A percentile compares a stretch with the other conserved stretches of the same genome.
Evolutionary conservation across 2,329 filamentous ascomycete genomes (phyloP).

Genomic region (Dactylellina parvicollis): DNA sequence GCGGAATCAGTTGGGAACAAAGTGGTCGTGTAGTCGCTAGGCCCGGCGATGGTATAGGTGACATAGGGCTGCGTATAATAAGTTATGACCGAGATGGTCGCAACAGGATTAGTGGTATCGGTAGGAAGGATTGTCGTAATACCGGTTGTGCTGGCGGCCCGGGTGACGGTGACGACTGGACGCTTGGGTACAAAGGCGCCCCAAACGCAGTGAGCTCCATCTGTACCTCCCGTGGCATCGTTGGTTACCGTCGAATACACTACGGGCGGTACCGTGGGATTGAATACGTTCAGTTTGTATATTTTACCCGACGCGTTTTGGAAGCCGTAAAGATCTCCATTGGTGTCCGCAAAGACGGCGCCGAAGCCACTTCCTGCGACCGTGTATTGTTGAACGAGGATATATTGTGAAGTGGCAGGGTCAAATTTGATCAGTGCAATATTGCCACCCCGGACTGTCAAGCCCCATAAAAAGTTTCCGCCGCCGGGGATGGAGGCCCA

Average conservation of each 20-base stretch:
- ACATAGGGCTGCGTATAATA: too few relatives aligned
- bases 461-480: background rate
- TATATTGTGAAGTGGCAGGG: background rate
- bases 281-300: slow-evolving; percentile 10
- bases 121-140: background rate
- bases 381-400: background rate
- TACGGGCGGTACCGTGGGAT: background rate
- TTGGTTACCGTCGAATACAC: background rate
- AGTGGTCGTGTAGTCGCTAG: too few relatives aligned
- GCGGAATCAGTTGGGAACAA: too few relatives aligned
- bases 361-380: background rate
- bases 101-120: too few relatives aligned
- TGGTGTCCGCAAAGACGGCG: background rate
- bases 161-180: background rate
- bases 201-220: slow-evolving; percentile 13
- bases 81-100: too few relatives aligned
- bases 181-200: background rate
- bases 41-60: too few relatives aligned
- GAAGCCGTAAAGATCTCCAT: slow-evolving; percentile 13
- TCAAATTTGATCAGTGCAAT: background rate
- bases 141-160: background rate
- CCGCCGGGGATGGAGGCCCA: slow-evolving; percentile 10
- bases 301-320: background rate
- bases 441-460: background rate
- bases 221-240: background rate